These are phyloP conservation scores for Senecio squalidus DNA, from an alignment of 140 eudicot genomes.

Conservation along the genomic window DNA sequence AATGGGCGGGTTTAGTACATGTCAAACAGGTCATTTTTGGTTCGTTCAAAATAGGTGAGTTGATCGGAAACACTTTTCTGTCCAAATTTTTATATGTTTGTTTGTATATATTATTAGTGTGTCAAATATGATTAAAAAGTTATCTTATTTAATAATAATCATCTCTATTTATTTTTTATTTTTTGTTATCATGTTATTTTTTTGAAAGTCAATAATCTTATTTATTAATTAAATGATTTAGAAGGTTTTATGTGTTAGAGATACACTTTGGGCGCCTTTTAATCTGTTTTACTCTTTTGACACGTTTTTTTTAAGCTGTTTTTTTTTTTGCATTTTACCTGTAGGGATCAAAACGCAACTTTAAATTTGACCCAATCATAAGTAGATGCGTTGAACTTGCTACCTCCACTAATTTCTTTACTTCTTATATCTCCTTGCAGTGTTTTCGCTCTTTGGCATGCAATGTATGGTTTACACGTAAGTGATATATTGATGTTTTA, in stretches of 20 bases:
- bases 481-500: conserved; percentile 30
- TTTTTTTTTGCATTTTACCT: neutral
- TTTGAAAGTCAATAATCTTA: neutral
- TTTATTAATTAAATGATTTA: neutral
- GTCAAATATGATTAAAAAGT: too few relatives aligned
- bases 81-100: too few relatives aligned
- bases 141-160: too few relatives aligned
- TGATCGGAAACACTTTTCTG: too few relatives aligned
- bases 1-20: too few relatives aligned
- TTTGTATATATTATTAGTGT: too few relatives aligned
- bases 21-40: too few relatives aligned
- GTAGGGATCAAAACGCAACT: too few relatives aligned
- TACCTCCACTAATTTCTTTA: neutral
- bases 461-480: conserved; percentile 69
- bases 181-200: too few relatives aligned
- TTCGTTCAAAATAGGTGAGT: too few relatives aligned
- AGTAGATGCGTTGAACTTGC: neutral
- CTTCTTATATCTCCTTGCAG: conserved; percentile 36
- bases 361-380: neutral
- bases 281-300: neutral
- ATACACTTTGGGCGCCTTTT: conserved; percentile 2
- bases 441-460: conserved; percentile 74
- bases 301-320: too few relatives aligned
- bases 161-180: too few relatives aligned
- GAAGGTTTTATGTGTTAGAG: conserved; percentile 2